Evolutionary conservation across 163 green algal species (phyloP).

Genomic region (Scenedesmus sp.): DNA sequence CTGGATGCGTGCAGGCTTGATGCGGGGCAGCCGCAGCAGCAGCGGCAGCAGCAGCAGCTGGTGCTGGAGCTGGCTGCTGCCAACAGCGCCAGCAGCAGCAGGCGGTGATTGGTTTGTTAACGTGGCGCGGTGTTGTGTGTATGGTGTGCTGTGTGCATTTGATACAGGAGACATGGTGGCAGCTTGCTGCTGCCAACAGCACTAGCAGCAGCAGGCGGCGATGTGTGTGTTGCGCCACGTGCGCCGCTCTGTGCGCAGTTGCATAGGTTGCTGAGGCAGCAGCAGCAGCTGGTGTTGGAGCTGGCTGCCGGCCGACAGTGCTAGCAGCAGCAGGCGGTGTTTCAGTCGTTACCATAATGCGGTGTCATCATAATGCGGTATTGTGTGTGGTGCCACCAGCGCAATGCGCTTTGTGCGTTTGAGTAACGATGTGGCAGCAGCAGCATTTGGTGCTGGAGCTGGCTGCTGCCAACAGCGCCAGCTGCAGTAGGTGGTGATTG

Average conservation of each 20-base stretch:
- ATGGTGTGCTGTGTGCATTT: not conserved
- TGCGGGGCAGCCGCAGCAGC: conserved; percentile 8
- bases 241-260: no score
- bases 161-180: no score
- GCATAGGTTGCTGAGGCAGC: no score
- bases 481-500: not conserved
- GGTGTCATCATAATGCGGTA: no score
- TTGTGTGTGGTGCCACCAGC: not conserved
- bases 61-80: conserved; percentile 13
- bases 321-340: no score
- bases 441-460: not conserved
- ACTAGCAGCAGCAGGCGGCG: no score
- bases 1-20: conserved; percentile 43
- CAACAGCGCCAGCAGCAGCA: not conserved
- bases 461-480: not conserved
- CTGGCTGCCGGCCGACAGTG: no score
- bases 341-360: not conserved
- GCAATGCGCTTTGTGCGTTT: not conserved
- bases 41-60: conserved; percentile 18
- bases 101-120: not conserved
- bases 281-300: no score
- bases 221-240: no score
- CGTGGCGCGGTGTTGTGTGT: not conserved
- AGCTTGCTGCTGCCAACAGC: not conserved
- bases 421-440: not conserved